Evolutionary conservation across 176 grass and related monocot species (phyloP).

Genomic region (Secale cereale): DNA sequence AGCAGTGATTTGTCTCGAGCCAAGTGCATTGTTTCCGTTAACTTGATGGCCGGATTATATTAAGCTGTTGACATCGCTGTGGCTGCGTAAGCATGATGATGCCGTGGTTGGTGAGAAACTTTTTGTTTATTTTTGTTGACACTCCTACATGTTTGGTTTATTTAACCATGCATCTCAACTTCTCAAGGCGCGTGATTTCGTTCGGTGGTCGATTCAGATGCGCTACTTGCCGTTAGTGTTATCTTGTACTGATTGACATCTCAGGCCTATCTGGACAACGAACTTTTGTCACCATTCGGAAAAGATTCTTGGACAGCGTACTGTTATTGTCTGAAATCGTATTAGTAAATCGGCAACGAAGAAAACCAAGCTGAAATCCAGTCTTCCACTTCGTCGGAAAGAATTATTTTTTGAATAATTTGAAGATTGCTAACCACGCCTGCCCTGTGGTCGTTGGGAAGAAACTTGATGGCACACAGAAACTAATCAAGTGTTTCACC

Average conservation of each 20-base stretch:
- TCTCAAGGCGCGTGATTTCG: not conserved
- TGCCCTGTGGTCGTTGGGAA: not conserved
- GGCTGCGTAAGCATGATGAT: not conserved
- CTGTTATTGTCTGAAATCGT: not conserved
- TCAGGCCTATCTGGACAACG: not conserved
- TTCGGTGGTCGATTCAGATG: not conserved
- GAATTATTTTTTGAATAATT: not conserved
- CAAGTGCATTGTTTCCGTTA: not conserved
- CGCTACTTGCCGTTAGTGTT: not conserved
- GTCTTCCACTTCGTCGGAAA: not conserved
- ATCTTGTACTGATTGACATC: too few species aligned
- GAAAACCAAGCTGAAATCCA: not conserved
- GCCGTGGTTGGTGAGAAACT: not conserved
- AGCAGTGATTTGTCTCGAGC: not conserved
- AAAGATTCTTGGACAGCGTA: not conserved
- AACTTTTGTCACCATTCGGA: not conserved
- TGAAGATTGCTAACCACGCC: too few species aligned
- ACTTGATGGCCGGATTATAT: not conserved
- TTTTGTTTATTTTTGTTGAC: not conserved
- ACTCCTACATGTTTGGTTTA: not conserved
- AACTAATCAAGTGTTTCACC: not conserved
- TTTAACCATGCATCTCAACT: not conserved
- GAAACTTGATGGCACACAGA: not conserved
- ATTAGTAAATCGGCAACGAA: not conserved
- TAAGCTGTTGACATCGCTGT: not conserved